Base-by-base conservation (phyloP, 768 basidiomycete species). In the Naganishia vaughanmartiniae region DNA sequence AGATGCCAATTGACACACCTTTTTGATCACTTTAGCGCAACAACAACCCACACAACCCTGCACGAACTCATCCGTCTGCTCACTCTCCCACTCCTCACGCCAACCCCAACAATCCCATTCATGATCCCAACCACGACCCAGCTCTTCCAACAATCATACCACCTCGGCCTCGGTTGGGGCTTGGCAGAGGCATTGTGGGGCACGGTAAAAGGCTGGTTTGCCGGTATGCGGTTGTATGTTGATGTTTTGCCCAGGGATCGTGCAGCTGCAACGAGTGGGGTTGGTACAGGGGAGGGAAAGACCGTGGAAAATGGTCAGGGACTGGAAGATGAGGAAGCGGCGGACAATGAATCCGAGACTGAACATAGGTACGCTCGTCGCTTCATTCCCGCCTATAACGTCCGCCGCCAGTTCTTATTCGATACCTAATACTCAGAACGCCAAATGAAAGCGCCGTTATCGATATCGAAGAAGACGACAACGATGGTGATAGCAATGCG, bases 81-180 rank as follows among this genome's bases (percentile, higher is more conserved):
- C 1, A 76, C 77, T 9, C 36, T 79, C 12, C 71, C 76, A 26
- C 55, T 81, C 19, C 72, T 77, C 45, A 68, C 70, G n/a, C 75
- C 77, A 2, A 73, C 73, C 4, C 74, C 77, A 0, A 19, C 78
- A 76, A 15, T 31, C 48, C 46, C 68, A 48, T 19, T 14, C 9
- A 24, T 58, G 39, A 21, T 33, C 56, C 21, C 45, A 12, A 60
- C 56, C 24, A 72, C 66, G 24, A 57, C 68, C 7, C 56, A 60
- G 31, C 56, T 72, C 26, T 68, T 72, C n/a, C 71, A 72, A 51
- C 71, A 72, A 26, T 75, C 75, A 5, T 81, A 79, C 54, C 78
- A 78, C 66, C 76, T 81, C n/a, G 80, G 76, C 14, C 65, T 81
- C 45, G 80, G 80, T 4, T 81, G 78, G 78, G 78, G 78, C 21